Evolutionary conservation across 495 filamentous ascomycete species (phyloP).

Genomic region (Neurospora terricola): DNA sequence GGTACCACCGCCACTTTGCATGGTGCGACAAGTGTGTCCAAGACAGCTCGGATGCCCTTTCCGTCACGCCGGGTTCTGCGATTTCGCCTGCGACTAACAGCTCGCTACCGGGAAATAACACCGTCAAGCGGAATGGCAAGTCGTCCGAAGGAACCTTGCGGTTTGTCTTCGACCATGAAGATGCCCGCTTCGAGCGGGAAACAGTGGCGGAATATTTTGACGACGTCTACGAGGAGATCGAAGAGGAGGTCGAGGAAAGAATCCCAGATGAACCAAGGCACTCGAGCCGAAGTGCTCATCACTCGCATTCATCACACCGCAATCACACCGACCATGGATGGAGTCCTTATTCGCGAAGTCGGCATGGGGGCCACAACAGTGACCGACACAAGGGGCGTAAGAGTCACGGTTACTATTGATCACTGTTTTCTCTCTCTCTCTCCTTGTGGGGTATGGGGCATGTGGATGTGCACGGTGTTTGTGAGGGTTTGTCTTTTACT

Average conservation of each 20-base stretch:
- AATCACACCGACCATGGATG: conserved; percentile 16
- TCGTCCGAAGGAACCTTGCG: conserved; percentile 69
- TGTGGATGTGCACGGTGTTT: background rate
- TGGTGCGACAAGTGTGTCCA: conserved; percentile 35
- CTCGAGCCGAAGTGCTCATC: conserved; percentile 9
- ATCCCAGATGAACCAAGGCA: conserved; percentile 27
- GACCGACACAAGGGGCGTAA: conserved; percentile 16
- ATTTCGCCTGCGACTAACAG: conserved; percentile 30
- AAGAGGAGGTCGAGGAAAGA: conserved; percentile 51
- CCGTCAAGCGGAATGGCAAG: conserved; percentile 36
- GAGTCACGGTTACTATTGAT: conserved; percentile 9
- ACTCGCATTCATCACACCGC: conserved; percentile 4
- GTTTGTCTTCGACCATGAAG: conserved; percentile 78
- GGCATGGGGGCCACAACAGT: conserved; percentile 10
- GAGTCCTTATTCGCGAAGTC: conserved; percentile 14
- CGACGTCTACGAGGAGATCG: conserved; percentile 70
- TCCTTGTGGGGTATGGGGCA: background rate
- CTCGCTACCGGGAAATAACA: conserved; percentile 20
- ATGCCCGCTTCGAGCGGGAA: conserved; percentile 60
- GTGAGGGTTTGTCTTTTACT: background rate
- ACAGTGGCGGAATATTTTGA: conserved; percentile 58
- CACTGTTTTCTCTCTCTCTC: background rate
- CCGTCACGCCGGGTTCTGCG: conserved; percentile 25
- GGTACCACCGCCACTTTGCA: conserved; percentile 26
- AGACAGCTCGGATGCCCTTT: conserved; percentile 20